phyloP scores from a whole-genome alignment of 495 filamentous ascomycete species.

The Pseudotulostoma volvatum region DNA sequence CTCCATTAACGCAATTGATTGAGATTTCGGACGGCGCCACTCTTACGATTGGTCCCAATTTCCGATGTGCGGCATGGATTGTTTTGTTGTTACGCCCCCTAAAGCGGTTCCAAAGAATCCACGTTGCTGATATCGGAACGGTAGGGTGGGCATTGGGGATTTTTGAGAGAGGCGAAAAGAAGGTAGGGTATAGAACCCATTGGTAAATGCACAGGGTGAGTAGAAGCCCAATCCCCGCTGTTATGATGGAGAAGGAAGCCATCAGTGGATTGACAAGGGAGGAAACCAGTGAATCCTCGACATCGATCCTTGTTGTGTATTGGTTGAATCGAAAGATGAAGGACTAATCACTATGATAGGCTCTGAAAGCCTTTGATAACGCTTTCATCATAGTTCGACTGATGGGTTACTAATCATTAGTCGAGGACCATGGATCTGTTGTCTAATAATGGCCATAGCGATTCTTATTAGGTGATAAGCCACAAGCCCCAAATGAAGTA shows the following conservation, averaged over 20 bases:
- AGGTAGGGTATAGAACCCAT: slow-evolving; percentile 41
- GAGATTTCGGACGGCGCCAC: slow-evolving; percentile 40
- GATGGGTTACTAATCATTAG: no score
- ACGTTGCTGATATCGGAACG: slow-evolving; percentile 42
- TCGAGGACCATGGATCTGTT: no score
- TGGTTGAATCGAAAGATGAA: no score
- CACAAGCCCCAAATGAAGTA: no score
- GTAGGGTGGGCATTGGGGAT: slow-evolving; percentile 60
- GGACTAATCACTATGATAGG: no score
- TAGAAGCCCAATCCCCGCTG: slow-evolving; percentile 5
- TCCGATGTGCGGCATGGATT: slow-evolving; percentile 39
- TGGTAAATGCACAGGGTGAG: slow-evolving; percentile 30
- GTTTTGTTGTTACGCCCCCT: slow-evolving; percentile 40
- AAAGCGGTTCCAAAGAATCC: slow-evolving; percentile 52
- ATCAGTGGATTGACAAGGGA: slow-evolving; percentile 11
- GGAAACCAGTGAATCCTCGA: no score
- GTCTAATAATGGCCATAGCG: no score
- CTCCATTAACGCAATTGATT: slow-evolving; percentile 43
- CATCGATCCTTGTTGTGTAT: no score
- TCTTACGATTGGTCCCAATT: slow-evolving; percentile 36
- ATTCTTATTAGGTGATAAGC: no score
- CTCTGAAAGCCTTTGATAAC: no score
- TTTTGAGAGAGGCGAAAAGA: slow-evolving; percentile 50
- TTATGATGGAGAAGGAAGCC: slow-evolving; percentile 12
- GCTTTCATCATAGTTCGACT: no score